phyloP scores from a whole-genome alignment of 2,329 filamentous ascomycete genomes.

The Knufia petricola region DNA sequence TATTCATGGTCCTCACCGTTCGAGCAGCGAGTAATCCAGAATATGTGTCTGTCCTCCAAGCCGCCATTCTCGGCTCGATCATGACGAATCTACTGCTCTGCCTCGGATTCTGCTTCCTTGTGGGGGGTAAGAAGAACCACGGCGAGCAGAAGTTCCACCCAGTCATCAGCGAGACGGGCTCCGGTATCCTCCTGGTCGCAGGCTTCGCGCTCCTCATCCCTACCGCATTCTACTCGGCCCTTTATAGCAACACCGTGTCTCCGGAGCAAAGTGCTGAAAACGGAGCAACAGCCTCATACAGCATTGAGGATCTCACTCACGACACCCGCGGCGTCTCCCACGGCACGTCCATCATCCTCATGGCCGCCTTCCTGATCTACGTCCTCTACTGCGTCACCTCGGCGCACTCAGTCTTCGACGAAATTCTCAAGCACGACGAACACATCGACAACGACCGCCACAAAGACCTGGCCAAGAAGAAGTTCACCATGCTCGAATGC shows the following conservation, averaged over 20 bases:
- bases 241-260: conserved; percentile 34
- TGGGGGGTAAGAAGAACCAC: conserved; percentile 59
- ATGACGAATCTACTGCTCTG: conserved; percentile 74
- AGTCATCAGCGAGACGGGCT: conserved; percentile 69
- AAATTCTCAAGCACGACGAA: conserved; percentile 63
- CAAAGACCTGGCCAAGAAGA: conserved; percentile 51
- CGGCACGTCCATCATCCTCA: conserved; percentile 59
- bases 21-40: conserved; percentile 21
- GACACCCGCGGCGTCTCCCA: conserved; percentile 59
- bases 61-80: conserved; percentile 74
- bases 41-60: conserved; percentile 62
- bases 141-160: conserved; percentile 60
- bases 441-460: conserved; percentile 54
- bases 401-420: conserved; percentile 67
- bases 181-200: conserved; percentile 66
- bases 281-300: conserved; percentile 25
- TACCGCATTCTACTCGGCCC: conserved; percentile 38
- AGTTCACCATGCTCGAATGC: conserved; percentile 67
- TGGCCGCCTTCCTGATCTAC: conserved; percentile 58
- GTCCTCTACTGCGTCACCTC: conserved; percentile 66
- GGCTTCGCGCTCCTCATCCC: conserved; percentile 45
- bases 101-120: conserved; percentile 69
- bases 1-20: conserved; percentile 67
- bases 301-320: conserved; percentile 34
- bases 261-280: conserved; percentile 11